These are phyloP conservation scores for Avena atlantica DNA, from an alignment of 176 grass and related monocot genomes.

Conservation along the genomic window DNA sequence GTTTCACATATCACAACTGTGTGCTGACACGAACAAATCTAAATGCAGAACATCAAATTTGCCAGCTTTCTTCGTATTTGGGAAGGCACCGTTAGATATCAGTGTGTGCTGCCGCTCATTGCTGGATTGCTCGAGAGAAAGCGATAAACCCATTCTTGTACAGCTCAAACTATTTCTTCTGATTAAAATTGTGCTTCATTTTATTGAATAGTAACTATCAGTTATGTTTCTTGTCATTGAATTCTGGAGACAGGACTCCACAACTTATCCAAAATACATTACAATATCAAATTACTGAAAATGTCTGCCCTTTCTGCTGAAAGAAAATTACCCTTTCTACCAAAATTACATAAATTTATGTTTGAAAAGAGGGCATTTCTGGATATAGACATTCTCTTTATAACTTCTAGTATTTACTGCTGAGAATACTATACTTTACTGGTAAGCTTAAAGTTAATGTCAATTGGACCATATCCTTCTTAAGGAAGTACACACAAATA, in stretches of 20 bases:
- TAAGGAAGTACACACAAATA: not conserved
- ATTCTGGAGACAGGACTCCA: not conserved
- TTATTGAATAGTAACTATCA: not conserved
- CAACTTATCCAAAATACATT: not conserved
- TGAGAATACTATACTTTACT: not conserved
- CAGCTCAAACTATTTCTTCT: conserved; percentile 21
- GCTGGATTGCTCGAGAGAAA: conserved; percentile 49
- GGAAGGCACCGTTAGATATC: conserved; percentile 67
- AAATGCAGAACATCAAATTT: conserved; percentile 85
- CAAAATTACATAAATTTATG: not conserved
- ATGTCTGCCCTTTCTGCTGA: not conserved
- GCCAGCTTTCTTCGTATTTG: conserved; percentile 88
- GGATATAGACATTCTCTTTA: not conserved
- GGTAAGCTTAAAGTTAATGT: not conserved
- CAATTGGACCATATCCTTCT: not conserved
- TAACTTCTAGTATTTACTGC: not conserved
- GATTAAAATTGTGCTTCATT: not conserved
- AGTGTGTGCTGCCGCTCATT: conserved; percentile 55
- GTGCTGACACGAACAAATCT: not conserved
- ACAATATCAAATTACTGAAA: not conserved
- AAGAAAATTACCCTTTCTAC: conserved; percentile 4
- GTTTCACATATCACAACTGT: conserved; percentile 10
- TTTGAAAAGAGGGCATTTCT: not conserved
- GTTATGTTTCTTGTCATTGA: not conserved
- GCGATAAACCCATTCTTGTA: conserved; percentile 74